Base-by-base conservation (phyloP, 2,329 filamentous ascomycete genomes). In the Didymellaceae sp. region DNA sequence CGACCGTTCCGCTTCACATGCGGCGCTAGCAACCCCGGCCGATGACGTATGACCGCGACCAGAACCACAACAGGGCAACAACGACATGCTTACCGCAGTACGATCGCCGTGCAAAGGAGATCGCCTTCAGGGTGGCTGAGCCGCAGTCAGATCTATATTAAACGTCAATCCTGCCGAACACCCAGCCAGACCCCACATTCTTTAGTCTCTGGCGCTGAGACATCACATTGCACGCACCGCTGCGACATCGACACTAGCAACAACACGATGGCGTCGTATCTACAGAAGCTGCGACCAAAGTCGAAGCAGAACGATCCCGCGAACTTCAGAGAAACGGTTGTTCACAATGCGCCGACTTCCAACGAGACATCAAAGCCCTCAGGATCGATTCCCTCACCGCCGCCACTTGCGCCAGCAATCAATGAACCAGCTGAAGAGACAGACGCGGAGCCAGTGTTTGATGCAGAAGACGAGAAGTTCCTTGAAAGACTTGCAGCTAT, bases 381-480 rank as follows among this genome's bases (percentile, higher is more conserved):
- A 22, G 58, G 55, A 13, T 42, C 59, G 26, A 57, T 51, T 4
- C 52, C 54, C 24, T 42, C 37, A n/a, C n/a, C n/a, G 25, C 48
- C 57, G 7, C 59, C 61, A 7, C 59, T 61, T 9, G 55, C 60
- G 6, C 61, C 64, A 8, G 53, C 63, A 13, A 57, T 66, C 34
- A 54, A 57, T 40, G 62, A 65, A 18, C 62, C 63, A 3, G 56
- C 51, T 46, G 63, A 72, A 25, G 64, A 72, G 33, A 59, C 59
- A 21, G 62, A 59, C 28, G 56, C 61, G 14, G 68, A 69, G 61
- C 65, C 78, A 5, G 78, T 86, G 2, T 66, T 86, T n/a, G 83
- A 80, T 14, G 77, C 82, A n/a, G 83, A 85, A 61, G 84, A 86
- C 54, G 81, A 86, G 58, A 74, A 77, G 43, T 86, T 85, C 58